Evolutionary conservation across 2,329 filamentous ascomycete species (phyloP).

Genomic region (Exophiala oligosperma): DNA sequence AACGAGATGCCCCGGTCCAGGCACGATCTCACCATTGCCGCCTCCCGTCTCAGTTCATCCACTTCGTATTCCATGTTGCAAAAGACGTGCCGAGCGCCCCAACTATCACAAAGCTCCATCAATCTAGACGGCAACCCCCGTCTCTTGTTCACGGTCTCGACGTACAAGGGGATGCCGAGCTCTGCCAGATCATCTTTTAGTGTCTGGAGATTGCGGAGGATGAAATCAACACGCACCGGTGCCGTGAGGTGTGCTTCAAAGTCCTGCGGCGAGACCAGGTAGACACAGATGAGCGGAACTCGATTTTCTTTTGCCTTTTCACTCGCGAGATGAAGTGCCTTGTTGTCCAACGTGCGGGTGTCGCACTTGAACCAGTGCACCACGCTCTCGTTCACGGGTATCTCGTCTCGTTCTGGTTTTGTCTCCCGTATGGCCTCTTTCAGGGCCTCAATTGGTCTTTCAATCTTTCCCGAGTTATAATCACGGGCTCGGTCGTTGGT

Average conservation of each 20-base stretch:
- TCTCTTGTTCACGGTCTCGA: conserved; percentile 69
- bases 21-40: conserved; percentile 61
- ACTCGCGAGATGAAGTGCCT: conserved; percentile 65
- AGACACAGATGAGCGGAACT: conserved; percentile 73
- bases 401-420: conserved; percentile 49
- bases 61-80: conserved; percentile 91
- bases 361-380: conserved; percentile 93
- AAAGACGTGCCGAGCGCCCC: conserved; percentile 74
- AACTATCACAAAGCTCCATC: conserved; percentile 65
- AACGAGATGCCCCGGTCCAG: conserved; percentile 66
- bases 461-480: conserved; percentile 69
- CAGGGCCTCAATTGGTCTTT: conserved; percentile 72
- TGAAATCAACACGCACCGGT: conserved; percentile 75
- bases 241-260: conserved; percentile 77
- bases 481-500: conserved; percentile 72
- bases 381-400: conserved; percentile 61
- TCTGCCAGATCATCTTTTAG: conserved; percentile 66
- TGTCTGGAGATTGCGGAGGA: conserved; percentile 67
- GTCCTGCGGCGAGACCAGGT: conserved; percentile 79
- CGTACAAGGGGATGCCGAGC: conserved; percentile 74
- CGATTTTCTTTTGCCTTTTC: conserved; percentile 65
- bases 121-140: conserved; percentile 63
- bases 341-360: conserved; percentile 72
- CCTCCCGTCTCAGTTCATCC: conserved; percentile 80
- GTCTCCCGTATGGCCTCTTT: conserved; percentile 64